Percentiles rank a stretch among this genome's conserved stretches.
Evolutionary conservation across 2,329 filamentous ascomycete species (phyloP).

Genomic region (Exophiala xenobiotica): DNA sequence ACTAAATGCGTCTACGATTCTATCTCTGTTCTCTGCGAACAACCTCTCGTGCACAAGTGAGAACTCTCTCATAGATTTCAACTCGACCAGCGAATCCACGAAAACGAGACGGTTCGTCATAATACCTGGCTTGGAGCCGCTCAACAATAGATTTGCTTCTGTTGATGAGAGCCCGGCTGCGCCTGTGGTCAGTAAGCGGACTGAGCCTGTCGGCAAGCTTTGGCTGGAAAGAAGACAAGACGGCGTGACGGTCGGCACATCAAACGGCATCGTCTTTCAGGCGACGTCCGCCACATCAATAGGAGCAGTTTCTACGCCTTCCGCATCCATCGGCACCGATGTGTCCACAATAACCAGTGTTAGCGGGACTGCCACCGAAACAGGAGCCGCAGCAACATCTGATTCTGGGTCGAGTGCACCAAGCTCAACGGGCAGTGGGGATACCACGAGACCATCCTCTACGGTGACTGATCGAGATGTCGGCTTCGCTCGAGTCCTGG

Average conservation of each 20-base stretch:
- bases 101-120: constrained; percentile 30
- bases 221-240: constrained; percentile 25
- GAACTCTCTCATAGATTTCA: constrained; percentile 78
- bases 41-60: constrained; percentile 79
- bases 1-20: constrained; percentile 66
- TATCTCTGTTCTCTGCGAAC: constrained; percentile 72
- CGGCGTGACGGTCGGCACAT: constrained; percentile 34
- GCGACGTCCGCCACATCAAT: constrained; percentile 13
- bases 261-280: constrained; percentile 42
- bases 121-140: constrained; percentile 23
- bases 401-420: constrained; percentile 23
- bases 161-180: constrained; percentile 9
- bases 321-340: constrained; percentile 8
- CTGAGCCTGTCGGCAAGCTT: constrained; percentile 7
- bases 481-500: constrained; percentile 25
- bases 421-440: constrained; percentile 17
- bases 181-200: constrained; percentile 12
- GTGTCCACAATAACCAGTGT: constrained; percentile 14
- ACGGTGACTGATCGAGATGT: constrained; percentile 21
- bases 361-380: constrained; percentile 24
- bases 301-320: constrained; percentile 7
- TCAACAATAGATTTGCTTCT: constrained; percentile 5
- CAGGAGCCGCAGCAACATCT: constrained; percentile 33
- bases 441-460: constrained; percentile 23
- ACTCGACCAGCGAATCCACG: constrained; percentile 17